Conservation (phyloP, 768 basidiomycete genomes). For the Rhizopogon salebrosus region DNA sequence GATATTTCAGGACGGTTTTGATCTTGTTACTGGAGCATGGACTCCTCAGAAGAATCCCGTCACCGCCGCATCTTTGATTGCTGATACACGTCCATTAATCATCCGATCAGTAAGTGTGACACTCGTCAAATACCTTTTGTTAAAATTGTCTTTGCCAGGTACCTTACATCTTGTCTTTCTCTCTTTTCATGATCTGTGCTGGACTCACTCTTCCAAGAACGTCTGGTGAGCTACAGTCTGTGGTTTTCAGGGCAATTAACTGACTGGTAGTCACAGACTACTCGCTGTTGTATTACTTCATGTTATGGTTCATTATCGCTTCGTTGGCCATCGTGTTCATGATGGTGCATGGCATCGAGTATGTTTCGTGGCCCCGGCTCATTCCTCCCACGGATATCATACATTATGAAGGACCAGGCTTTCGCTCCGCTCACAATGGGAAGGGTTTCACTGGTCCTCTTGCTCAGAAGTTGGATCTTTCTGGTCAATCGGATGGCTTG, state of each 20-base stretch:
- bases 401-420: conserved; percentile 86
- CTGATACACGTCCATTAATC: conserved; percentile 76
- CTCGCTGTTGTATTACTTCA: conserved; percentile 78
- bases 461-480: conserved; percentile 26
- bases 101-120: conserved; percentile 67
- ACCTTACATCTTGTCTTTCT: conserved; percentile 77
- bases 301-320: conserved; percentile 72
- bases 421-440: conserved; percentile 70
- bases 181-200: conserved; percentile 83
- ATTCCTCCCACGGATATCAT: conserved; percentile 75
- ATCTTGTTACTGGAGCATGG: conserved; percentile 91
- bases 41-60: conserved; percentile 72
- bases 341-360: conserved; percentile 82
- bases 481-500: conserved; percentile 31
- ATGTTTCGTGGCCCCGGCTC: conserved; percentile 91
- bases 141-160: conserved; percentile 45
- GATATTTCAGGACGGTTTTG: conserved; percentile 80
- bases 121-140: conserved; percentile 2
- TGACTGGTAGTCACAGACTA: conserved; percentile 49
- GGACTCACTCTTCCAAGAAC: conserved; percentile 82
- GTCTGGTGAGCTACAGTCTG: conserved; percentile 55
- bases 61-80: conserved; percentile 63
- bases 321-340: conserved; percentile 66
- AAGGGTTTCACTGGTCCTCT: conserved; percentile 55
- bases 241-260: background rate